phyloP scores from a whole-genome alignment of 352 stramenopile genomes.

The Phytophthora sansomeana region DNA sequence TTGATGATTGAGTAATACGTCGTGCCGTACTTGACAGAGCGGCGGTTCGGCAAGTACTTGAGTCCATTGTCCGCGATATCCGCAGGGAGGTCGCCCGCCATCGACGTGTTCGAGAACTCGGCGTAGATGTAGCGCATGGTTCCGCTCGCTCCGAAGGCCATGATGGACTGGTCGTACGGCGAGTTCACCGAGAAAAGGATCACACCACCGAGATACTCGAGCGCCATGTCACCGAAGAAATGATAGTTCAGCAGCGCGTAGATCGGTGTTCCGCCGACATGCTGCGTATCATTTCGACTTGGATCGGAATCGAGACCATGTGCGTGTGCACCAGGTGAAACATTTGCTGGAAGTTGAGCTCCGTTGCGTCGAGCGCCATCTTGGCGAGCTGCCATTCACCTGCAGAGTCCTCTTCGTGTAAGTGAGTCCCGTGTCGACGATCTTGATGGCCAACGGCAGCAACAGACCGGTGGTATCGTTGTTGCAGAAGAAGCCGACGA shows the following conservation, averaged over 20 bases:
- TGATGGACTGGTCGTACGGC: conserved; percentile 42
- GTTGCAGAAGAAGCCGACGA: conserved; percentile 50
- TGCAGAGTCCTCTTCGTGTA: conserved; percentile 36
- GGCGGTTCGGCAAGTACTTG: conserved; percentile 34
- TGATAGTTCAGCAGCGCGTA: conserved; percentile 51
- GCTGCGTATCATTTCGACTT: conserved; percentile 52
- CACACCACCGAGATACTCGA: conserved; percentile 32
- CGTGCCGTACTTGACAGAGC: conserved; percentile 40
- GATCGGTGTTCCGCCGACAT: conserved; percentile 45
- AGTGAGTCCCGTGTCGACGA: conserved; percentile 37
- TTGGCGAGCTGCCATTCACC: conserved; percentile 49
- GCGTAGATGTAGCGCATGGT: conserved; percentile 40
- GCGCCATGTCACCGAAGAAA: conserved; percentile 40
- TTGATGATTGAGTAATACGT: conserved; percentile 38
- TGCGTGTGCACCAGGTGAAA: conserved; percentile 41
- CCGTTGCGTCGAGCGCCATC: conserved; percentile 47
- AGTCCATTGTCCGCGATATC: conserved; percentile 26
- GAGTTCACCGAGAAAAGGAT: conserved; percentile 32
- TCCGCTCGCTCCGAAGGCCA: conserved; percentile 41
- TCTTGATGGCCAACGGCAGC: conserved; percentile 44
- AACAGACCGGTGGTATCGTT: conserved; percentile 25
- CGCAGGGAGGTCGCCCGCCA: conserved; percentile 23
- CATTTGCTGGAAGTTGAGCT: conserved; percentile 41
- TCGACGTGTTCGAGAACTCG: conserved; percentile 29
- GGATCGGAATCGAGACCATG: conserved; percentile 44